phyloP scores from a whole-genome alignment of 2,329 filamentous ascomycete species.

The Cladophialophora yegresii region DNA sequence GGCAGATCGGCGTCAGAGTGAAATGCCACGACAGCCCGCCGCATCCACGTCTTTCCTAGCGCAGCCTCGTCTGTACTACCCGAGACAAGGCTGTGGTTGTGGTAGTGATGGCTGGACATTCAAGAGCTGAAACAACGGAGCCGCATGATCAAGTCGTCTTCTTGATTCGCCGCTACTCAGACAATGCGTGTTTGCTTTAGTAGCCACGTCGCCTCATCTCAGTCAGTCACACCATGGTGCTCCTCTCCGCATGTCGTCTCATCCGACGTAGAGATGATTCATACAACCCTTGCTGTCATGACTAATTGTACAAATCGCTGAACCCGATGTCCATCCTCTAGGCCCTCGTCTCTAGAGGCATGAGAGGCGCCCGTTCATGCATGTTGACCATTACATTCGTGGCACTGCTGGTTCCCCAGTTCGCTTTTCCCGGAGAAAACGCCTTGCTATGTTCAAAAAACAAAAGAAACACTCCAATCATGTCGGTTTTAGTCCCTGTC shows the following conservation, averaged over 20 bases:
- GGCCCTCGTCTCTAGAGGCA: constrained; percentile 5
- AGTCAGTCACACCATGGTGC: background rate
- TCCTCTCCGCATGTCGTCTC: background rate
- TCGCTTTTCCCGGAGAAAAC: constrained; percentile 22
- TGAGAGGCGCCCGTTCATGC: constrained; percentile 15
- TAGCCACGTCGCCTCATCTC: background rate
- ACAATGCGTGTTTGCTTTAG: constrained; percentile 3
- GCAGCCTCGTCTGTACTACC: constrained; percentile 14
- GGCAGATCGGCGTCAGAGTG: constrained; percentile 17
- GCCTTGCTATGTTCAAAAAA: constrained; percentile 31
- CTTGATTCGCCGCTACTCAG: background rate
- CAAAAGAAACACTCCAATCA: constrained; percentile 15
- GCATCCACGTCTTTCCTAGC: constrained; percentile 5
- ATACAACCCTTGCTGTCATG: constrained; percentile 21
- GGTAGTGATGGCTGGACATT: background rate
- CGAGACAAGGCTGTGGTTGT: background rate
- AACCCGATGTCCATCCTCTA: background rate
- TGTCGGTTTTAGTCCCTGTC: constrained; percentile 14
- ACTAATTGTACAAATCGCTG: constrained; percentile 26
- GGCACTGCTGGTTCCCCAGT: constrained; percentile 4
- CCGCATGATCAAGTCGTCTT: background rate
- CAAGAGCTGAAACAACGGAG: background rate
- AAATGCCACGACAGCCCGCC: background rate
- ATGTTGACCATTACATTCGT: constrained; percentile 18
- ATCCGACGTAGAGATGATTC: background rate